Percentiles rank a stretch among this genome's conserved stretches.
phyloP scores from a whole-genome alignment of 2,329 filamentous ascomycete species.

The Pseudogymnoascus sp. region DNA sequence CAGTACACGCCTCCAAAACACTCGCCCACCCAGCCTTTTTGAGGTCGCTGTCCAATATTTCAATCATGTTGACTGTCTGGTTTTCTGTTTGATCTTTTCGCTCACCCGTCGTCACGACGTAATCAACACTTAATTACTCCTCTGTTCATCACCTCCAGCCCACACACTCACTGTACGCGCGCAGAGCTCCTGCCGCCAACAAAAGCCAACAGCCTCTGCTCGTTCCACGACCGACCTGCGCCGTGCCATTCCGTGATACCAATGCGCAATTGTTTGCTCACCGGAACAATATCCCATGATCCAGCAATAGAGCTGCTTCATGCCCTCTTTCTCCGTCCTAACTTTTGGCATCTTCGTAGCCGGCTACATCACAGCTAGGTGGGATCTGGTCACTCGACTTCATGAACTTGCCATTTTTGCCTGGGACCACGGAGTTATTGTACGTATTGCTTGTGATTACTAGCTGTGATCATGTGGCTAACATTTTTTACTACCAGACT shows the following conservation, averaged over 20 bases:
- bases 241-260: not conserved
- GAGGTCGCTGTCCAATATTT: not conserved
- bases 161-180: not conserved
- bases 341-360: conserved; percentile 98
- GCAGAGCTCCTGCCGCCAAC: conserved; percentile 1
- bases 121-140: not conserved
- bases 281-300: conserved; percentile 10
- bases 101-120: not conserved
- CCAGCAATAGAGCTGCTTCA: conserved; percentile 36
- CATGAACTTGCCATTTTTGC: conserved; percentile 97
- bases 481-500: conserved; percentile 43
- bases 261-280: conserved; percentile 9
- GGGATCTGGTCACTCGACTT: conserved; percentile 92
- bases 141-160: not conserved
- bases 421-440: conserved; percentile 97
- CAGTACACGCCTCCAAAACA: conserved; percentile 3
- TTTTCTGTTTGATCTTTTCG: not conserved
- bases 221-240: not conserved
- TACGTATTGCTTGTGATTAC: conserved; percentile 37
- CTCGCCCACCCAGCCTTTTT: not conserved
- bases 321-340: conserved; percentile 96
- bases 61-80: not conserved
- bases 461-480: conserved; percentile 5
- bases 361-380: conserved; percentile 98
- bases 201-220: not conserved